These are phyloP conservation scores for Fraxinus angustifolia DNA, from an alignment of 305 asterid species.

Conservation along the genomic window DNA sequence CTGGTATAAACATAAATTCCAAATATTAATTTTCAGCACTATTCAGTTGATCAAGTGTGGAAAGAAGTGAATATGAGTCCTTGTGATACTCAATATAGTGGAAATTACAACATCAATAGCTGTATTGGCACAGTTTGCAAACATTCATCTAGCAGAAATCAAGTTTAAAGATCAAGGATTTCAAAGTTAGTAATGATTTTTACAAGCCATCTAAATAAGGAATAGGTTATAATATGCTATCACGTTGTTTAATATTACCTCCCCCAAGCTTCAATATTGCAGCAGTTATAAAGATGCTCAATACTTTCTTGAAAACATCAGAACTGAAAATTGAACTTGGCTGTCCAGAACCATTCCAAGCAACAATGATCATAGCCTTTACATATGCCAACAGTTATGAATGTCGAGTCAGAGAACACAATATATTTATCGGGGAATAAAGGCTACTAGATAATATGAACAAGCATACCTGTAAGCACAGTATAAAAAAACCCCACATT, in stretches of 20 bases:
- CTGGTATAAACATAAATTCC: neutral
- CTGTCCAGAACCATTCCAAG: slow-evolving; percentile 86
- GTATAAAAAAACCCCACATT: slow-evolving; percentile 97
- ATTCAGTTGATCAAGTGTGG: neutral
- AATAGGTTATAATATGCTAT: slow-evolving; percentile 4
- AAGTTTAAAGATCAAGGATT: slow-evolving; percentile 14
- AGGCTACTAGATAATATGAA: slow-evolving; percentile 13
- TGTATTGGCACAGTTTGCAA: neutral
- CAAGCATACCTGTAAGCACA: slow-evolving; percentile 82
- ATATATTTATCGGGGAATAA: slow-evolving; percentile 12
- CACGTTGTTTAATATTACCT: slow-evolving; percentile 51
- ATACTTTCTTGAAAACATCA: slow-evolving; percentile 73
- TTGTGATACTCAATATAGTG: neutral
- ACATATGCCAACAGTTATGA: slow-evolving; percentile 26
- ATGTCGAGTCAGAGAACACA: slow-evolving; percentile 25
- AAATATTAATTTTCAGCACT: neutral
- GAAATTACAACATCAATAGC: neutral
- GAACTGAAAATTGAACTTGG: slow-evolving; percentile 59
- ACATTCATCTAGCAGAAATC: neutral
- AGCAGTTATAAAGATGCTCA: slow-evolving; percentile 94
- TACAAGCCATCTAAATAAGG: slow-evolving; percentile 14
- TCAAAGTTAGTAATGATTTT: slow-evolving; percentile 3
- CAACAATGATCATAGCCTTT: slow-evolving; percentile 95
- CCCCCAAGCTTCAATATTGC: slow-evolving; percentile 94
- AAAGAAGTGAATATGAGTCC: neutral